Conservation (phyloP, 2,329 filamentous ascomycete genomes). For the Claviceps digitariae region DNA sequence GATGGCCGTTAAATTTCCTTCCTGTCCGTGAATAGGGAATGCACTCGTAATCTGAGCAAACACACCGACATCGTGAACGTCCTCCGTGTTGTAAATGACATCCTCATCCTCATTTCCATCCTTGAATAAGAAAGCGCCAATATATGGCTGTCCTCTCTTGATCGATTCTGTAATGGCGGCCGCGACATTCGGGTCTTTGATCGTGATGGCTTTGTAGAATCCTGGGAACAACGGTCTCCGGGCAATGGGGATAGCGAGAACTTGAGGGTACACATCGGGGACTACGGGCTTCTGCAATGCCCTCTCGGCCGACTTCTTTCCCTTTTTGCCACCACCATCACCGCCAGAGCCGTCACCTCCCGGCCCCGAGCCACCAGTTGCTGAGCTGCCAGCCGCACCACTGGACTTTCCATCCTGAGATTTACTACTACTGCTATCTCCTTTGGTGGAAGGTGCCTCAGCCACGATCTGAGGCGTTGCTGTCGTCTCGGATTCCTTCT, state of each 20-base stretch:
- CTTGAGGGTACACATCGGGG: constrained; percentile 91
- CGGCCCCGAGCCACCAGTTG: constrained; percentile 34
- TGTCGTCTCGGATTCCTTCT: constrained; percentile 29
- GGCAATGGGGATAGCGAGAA: constrained; percentile 92
- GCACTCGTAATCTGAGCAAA: constrained; percentile 97
- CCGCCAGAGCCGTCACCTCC: constrained; percentile 41
- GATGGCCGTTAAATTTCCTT: constrained; percentile 77
- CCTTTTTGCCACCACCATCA: constrained; percentile 52
- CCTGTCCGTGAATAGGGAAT: constrained; percentile 80
- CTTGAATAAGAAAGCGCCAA: constrained; percentile 93
- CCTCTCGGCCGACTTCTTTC: constrained; percentile 58
- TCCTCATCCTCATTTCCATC: constrained; percentile 91
- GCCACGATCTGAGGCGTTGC: constrained; percentile 31
- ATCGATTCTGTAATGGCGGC: constrained; percentile 92
- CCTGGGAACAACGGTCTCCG: constrained; percentile 90
- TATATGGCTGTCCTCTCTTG: constrained; percentile 91
- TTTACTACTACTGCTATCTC: constrained; percentile 22
- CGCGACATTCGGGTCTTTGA: constrained; percentile 82
- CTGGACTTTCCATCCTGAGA: constrained; percentile 38
- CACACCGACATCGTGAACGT: constrained; percentile 91
- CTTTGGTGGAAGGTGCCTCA: constrained; percentile 31
- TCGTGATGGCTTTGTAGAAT: constrained; percentile 98
- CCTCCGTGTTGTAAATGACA: constrained; percentile 75
- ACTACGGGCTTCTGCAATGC: constrained; percentile 77
- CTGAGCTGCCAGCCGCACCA: constrained; percentile 31